Conservation (phyloP, 257 asterid species). For the Nicotiana obtusifolia region DNA sequence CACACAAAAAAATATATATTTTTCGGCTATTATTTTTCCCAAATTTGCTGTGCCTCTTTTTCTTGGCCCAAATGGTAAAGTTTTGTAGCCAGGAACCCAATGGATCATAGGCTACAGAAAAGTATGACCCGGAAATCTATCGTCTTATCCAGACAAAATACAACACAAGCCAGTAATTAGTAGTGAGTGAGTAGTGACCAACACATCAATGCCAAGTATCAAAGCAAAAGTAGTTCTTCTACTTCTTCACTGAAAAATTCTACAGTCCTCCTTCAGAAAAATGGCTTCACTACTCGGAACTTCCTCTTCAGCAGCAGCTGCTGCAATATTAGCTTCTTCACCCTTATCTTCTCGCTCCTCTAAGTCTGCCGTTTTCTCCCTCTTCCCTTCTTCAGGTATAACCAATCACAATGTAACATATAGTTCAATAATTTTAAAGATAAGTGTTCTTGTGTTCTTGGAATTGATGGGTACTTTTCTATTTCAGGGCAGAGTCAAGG, state of each 20-base stretch:
- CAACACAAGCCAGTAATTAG: constrained; percentile 16
- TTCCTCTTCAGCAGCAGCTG: constrained; percentile 31
- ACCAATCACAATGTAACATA: not conserved
- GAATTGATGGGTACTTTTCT: not conserved
- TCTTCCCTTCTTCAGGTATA: constrained; percentile 39
- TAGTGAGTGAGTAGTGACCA: not conserved
- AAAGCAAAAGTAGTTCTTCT: not conserved
- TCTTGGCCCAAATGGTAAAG: no score
- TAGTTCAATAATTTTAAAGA: not conserved
- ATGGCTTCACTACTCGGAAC: constrained; percentile 59
- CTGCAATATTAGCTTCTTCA: constrained; percentile 39
- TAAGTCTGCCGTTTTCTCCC: constrained; percentile 25
- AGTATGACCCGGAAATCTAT: constrained; percentile 36
- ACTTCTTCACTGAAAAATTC: not conserved
- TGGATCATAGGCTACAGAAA: not conserved
- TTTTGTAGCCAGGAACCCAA: not conserved
- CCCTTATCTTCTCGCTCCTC: constrained; percentile 34
- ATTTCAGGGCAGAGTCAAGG: constrained; percentile 41
- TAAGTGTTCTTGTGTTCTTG: not conserved
- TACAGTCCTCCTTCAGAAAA: not conserved
- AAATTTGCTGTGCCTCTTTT: no score
- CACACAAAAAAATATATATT: no score
- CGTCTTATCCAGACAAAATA: constrained; percentile 50
- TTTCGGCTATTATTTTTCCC: no score
- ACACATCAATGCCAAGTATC: constrained; percentile 8